phyloP scores from a whole-genome alignment of 768 basidiomycete species.

The Pulveroboletus sp. region DNA sequence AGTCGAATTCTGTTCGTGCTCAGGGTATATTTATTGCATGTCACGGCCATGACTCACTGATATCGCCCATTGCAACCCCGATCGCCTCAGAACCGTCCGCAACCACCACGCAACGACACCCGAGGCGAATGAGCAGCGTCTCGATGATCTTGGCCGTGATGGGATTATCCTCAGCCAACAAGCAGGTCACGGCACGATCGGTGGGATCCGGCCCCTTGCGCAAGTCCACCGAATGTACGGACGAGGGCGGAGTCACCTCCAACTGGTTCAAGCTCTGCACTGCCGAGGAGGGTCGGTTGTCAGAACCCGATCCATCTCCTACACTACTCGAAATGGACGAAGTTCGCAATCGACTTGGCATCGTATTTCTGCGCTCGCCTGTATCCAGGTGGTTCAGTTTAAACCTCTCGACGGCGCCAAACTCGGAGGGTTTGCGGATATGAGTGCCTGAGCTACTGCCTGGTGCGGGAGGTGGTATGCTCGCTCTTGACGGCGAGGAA shows the following conservation, averaged over 20 bases:
- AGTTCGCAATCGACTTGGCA: constrained; percentile 84
- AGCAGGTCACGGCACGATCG: constrained; percentile 87
- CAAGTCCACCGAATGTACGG: constrained; percentile 80
- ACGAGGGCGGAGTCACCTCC: constrained; percentile 71
- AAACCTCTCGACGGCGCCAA: constrained; percentile 83
- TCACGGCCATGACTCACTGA: constrained; percentile 58
- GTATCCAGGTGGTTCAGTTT: constrained; percentile 78
- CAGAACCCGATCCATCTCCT: constrained; percentile 76
- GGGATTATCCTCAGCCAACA: constrained; percentile 96
- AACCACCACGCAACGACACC: constrained; percentile 93
- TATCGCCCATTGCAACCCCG: constrained; percentile 95
- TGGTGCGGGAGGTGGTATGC: constrained; percentile 67
- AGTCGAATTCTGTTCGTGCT: constrained; percentile 76
- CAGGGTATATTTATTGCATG: constrained; percentile 4
- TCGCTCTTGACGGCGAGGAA: constrained; percentile 81
- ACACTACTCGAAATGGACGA: constrained; percentile 82
- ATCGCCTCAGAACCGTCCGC: constrained; percentile 96
- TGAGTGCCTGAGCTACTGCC: constrained; percentile 55
- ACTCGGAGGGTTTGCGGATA: constrained; percentile 84
- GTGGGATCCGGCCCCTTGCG: constrained; percentile 71
- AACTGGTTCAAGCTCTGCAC: constrained; percentile 52
- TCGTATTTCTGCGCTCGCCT: constrained; percentile 72
- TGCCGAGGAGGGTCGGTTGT: constrained; percentile 60
- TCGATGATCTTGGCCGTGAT: constrained; percentile 98
- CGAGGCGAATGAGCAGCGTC: constrained; percentile 87